A percentile compares a stretch with the other conserved stretches of the same genome.
Conservation (phyloP, 495 filamentous ascomycete genomes). For the Penicillium coprophilum region DNA sequence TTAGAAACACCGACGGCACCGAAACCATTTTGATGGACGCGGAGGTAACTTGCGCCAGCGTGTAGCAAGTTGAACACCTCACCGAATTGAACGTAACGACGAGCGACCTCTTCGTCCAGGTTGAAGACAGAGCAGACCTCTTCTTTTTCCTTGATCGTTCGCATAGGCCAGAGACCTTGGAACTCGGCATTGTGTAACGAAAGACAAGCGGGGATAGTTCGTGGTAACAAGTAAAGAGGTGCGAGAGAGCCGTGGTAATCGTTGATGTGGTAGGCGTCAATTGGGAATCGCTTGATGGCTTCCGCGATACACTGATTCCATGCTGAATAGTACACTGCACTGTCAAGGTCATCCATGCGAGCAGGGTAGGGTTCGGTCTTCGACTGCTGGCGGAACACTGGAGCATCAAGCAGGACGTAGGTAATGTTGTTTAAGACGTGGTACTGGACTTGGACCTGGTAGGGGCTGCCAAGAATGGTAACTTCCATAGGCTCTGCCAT, state of each 20-base stretch:
- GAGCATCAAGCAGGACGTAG: conserved; percentile 68
- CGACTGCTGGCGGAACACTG: conserved; percentile 69
- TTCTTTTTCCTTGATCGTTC: conserved; percentile 61
- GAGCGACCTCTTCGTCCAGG: conserved; percentile 40
- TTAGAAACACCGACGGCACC: conserved; percentile 72
- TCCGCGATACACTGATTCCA: conserved; percentile 72
- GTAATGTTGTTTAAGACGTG: conserved; percentile 67
- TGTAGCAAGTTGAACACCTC: conserved; percentile 72
- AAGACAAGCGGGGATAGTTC: conserved; percentile 47
- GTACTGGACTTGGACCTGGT: conserved; percentile 66
- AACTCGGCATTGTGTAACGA: conserved; percentile 71
- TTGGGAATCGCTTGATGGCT: conserved; percentile 58
- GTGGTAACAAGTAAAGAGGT: conserved; percentile 66
- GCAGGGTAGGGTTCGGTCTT: conserved; percentile 68
- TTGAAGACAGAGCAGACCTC: conserved; percentile 75
- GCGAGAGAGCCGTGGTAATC: conserved; percentile 76
- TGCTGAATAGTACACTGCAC: conserved; percentile 69
- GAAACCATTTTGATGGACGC: conserved; percentile 73
- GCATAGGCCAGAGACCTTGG: conserved; percentile 76
- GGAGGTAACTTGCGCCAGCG: conserved; percentile 68
- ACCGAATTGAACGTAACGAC: conserved; percentile 58
- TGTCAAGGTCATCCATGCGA: conserved; percentile 72
- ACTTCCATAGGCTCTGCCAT: conserved; percentile 62
- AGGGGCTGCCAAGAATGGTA: conserved; percentile 60
- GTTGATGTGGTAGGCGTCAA: conserved; percentile 79